Percentiles rank a stretch among this genome's conserved stretches.
Conservation (phyloP, 2,329 filamentous ascomycete species). For the Beauveria sp. region DNA sequence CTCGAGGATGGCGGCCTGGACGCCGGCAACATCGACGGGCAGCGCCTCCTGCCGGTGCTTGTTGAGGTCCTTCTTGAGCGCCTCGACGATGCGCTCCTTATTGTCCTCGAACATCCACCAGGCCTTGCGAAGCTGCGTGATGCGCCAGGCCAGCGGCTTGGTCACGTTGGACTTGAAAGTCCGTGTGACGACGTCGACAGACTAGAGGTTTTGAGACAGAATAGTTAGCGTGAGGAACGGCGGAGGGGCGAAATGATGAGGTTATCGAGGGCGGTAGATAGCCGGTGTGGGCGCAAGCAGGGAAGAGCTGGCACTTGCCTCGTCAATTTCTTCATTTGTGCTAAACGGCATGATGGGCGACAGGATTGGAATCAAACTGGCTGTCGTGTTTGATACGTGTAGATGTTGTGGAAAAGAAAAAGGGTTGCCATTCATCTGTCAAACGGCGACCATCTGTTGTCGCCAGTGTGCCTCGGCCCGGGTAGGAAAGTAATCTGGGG, state of each 20-base stretch:
- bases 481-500: not conserved
- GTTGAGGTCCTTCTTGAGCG: constrained; percentile 27
- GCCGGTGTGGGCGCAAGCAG: not conserved
- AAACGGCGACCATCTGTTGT: not conserved
- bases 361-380: not conserved
- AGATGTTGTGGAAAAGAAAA: not conserved
- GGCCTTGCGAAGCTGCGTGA: constrained; percentile 32
- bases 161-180: constrained; percentile 20
- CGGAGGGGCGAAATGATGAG: not conserved
- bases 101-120: constrained; percentile 36
- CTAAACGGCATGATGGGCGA: constrained; percentile 20
- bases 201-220: not conserved
- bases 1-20: constrained; percentile 29
- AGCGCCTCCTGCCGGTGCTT: constrained; percentile 26
- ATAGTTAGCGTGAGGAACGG: not conserved
- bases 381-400: not conserved
- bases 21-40: constrained; percentile 22
- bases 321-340: constrained; percentile 5
- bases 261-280: no score
- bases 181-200: constrained; percentile 2
- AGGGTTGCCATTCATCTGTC: not conserved
- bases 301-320: not conserved
- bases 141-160: constrained; percentile 30
- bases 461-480: not conserved
- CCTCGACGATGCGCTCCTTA: constrained; percentile 23